Evolutionary conservation across 208 protist genomes (phyloP).

Genomic region (Wallacemonas sp.): DNA sequence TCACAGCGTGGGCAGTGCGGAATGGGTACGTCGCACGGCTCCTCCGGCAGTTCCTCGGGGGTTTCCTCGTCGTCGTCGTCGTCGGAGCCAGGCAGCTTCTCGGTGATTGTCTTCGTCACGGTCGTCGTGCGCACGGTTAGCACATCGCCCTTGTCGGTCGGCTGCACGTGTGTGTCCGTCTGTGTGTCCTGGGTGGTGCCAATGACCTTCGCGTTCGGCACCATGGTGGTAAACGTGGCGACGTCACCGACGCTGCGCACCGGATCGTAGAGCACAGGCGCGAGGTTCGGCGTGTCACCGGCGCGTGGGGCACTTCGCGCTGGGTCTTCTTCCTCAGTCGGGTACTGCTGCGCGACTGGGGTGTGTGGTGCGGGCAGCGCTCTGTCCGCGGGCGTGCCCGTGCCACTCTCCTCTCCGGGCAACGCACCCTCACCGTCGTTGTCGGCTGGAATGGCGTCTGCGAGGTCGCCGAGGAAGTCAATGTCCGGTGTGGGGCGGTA

Average conservation of each 20-base stretch:
- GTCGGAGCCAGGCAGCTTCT: constrained; percentile 21
- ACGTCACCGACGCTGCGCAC: constrained; percentile 17
- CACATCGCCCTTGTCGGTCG: constrained; percentile 34
- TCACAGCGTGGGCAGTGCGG: constrained; percentile 11
- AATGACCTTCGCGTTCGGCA: constrained; percentile 48
- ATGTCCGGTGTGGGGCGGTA: constrained; percentile 36
- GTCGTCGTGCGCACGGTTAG: constrained; percentile 38
- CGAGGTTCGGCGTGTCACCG: constrained; percentile 11
- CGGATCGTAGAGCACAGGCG: constrained; percentile 24
- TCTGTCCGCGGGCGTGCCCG: neutral
- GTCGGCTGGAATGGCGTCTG: constrained; percentile 28
- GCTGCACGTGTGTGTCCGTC: constrained; percentile 67
- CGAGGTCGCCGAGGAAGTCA: constrained; percentile 55
- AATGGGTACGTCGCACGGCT: constrained; percentile 6
- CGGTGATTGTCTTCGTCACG: constrained; percentile 40
- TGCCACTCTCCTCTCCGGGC: constrained; percentile 1
- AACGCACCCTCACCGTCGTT: constrained; percentile 14
- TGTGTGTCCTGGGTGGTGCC: constrained; percentile 63
- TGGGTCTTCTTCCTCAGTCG: constrained; percentile 3
- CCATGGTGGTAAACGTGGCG: constrained; percentile 40
- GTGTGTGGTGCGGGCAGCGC: neutral
- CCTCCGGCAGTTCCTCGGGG: neutral
- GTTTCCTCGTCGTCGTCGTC: constrained; percentile 20
- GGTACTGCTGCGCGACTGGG: neutral
- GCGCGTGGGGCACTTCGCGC: neutral